Base-by-base conservation (phyloP, 768 basidiomycete species). In the Mrakia frigida region DNA sequence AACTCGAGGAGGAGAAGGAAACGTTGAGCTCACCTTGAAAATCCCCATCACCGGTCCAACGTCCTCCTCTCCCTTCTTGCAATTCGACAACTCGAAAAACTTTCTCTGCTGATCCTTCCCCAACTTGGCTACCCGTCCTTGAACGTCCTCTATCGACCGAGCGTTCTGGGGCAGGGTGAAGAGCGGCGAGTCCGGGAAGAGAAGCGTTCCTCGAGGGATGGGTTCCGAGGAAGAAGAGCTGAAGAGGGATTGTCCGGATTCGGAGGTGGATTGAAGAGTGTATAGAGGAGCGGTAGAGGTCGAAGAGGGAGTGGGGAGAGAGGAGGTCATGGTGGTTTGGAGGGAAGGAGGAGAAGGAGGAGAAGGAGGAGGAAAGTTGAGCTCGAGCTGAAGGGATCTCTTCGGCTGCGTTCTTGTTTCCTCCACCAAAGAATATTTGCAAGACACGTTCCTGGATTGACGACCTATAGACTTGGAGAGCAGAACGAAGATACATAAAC, bases 1-100 rank as follows among this genome's bases (percentile, higher is more conserved):
- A 60, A 50, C 21, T n/a, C 25, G 50, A 25, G 6, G 70, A 50
- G 25, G 28, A 25, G 35, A 23, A 56, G 33, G 52, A 59, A 31
- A 41, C 2, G 6, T 37, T 2, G n/a, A 35, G 31, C 69, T 28
- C 23, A 71, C 70, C 71, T 77, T 77, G 76, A 77, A 77, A 33
- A 77, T 33, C 18, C 76, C 76, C 63, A 77, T 60, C 52, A 75
- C n/a, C 6, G 68, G 46, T 16, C 52, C 43, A n/a, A 77, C 63
- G 5, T 73, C 65, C 46, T 63, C 63, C 18, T 73, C 76, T 18
- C 31, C 50, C 14, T 33, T 31, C n/a, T 61, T 60, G 14, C 60
- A 63, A n/a, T 77, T 73, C 14, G 46, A 53, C 14, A 77, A 50
- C 6, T 37, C 50, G 21, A 77, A 41, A 39, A 63, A 77, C 3